Evolutionary conservation across 2,329 filamentous ascomycete genomes (phyloP).

Genomic region (Ophiostoma australiae): DNA sequence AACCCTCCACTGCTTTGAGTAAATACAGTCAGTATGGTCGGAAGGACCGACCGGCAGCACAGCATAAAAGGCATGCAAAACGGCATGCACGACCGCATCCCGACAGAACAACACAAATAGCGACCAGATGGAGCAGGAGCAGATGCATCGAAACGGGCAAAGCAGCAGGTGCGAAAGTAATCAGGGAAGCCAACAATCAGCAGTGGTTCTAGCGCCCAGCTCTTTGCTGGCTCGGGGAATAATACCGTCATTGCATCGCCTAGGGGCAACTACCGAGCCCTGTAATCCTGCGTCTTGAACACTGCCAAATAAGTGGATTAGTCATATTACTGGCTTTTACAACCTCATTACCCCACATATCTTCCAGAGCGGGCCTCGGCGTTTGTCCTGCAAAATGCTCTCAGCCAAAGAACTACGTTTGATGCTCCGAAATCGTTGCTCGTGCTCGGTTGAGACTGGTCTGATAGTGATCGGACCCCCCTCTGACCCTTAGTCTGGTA

Average conservation of each 20-base stretch:
- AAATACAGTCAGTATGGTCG: not conserved
- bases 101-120: not conserved
- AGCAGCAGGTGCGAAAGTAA: slow-evolving; percentile 1
- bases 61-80: not conserved
- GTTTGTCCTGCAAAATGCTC: slow-evolving; percentile 2
- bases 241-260: slow-evolving; percentile 1
- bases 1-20: not conserved
- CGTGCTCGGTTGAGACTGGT: slow-evolving; percentile 3
- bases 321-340: not conserved
- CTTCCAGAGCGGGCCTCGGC: not conserved
- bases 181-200: not conserved
- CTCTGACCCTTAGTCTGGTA: not conserved
- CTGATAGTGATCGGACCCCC: slow-evolving; percentile 1
- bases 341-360: not conserved
- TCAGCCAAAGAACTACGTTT: not conserved
- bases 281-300: not conserved
- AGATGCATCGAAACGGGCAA: not conserved
- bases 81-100: not conserved
- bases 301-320: not conserved
- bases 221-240: not conserved
- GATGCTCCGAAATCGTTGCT: slow-evolving; percentile 7
- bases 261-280: not conserved
- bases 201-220: not conserved
- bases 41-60: slow-evolving; percentile 7
- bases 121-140: not conserved